These are phyloP conservation scores for Purshia tridentata DNA, from an alignment of 306 rosid genomes.

Conservation along the genomic window DNA sequence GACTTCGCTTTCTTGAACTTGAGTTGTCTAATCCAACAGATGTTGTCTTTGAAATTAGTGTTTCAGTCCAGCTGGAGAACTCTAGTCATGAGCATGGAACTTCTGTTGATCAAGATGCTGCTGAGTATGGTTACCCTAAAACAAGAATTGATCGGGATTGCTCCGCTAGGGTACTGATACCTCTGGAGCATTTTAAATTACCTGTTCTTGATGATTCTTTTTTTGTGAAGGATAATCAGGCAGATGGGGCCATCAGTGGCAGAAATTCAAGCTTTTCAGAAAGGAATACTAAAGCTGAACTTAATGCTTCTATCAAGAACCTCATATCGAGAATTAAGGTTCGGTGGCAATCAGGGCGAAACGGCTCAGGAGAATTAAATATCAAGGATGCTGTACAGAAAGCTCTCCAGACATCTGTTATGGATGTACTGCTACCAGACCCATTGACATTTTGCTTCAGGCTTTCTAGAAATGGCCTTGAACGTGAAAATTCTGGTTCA, in stretches of 20 bases:
- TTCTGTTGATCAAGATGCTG: slow-evolving; percentile 48
- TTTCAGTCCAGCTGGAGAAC: slow-evolving; percentile 77
- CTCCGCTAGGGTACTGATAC: slow-evolving; percentile 93
- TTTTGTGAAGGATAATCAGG: slow-evolving; percentile 60
- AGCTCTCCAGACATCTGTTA: slow-evolving; percentile 83
- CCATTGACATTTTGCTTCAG: slow-evolving; percentile 91
- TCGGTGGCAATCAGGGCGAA: slow-evolving; percentile 87
- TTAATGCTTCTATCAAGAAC: slow-evolving; percentile 85
- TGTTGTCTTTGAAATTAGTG: slow-evolving; percentile 76
- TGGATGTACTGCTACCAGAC: slow-evolving; percentile 94
- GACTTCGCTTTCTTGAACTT: slow-evolving; percentile 86
- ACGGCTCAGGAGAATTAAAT: slow-evolving; percentile 82
- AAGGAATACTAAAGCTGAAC: slow-evolving; percentile 79
- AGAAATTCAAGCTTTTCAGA: slow-evolving; percentile 67
- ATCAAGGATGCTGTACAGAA: slow-evolving; percentile 91
- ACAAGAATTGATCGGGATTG: slow-evolving; percentile 87
- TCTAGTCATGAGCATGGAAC: slow-evolving; percentile 42
- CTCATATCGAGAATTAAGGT: slow-evolving; percentile 87
- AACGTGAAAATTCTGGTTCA: slow-evolving; percentile 33
- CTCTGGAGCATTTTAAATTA: slow-evolving; percentile 84
- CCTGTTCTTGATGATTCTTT: slow-evolving; percentile 92
- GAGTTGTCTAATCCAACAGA: slow-evolving; percentile 91
- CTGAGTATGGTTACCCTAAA: slow-evolving; percentile 77
- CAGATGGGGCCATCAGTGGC: slow-evolving; percentile 43
- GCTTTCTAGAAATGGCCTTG: slow-evolving; percentile 46